Percentiles rank a stretch among this genome's conserved stretches.
These are phyloP conservation scores for Rhizoclosmatium globosum DNA, from an alignment of 192 early-diverging fungal species.

Conservation along the genomic window DNA sequence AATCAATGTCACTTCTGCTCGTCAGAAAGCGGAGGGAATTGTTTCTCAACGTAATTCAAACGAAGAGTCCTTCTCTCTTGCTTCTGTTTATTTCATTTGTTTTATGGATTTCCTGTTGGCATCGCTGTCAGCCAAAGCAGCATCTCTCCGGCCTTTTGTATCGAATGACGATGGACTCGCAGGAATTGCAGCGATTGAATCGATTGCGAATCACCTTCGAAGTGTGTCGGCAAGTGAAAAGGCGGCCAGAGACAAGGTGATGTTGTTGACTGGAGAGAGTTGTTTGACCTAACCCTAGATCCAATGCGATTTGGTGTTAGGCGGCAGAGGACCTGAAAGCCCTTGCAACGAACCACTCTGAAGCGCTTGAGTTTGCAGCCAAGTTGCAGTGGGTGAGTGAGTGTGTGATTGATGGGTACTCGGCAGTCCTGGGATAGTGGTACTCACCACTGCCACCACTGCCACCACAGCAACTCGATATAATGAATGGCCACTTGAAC, in stretches of 20 bases:
- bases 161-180: not conserved
- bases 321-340: not conserved
- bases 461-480: slow-evolving; percentile 1
- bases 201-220: not conserved
- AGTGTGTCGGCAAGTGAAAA: not conserved
- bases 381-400: not conserved
- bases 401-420: not conserved
- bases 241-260: not conserved
- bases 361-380: not conserved
- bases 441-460: not conserved
- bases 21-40: too few relatives aligned
- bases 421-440: too few relatives aligned
- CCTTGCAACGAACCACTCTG: not conserved
- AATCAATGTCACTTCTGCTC: too few relatives aligned
- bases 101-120: not conserved
- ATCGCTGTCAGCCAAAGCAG: not conserved
- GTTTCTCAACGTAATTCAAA: too few relatives aligned
- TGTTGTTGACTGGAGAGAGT: too few relatives aligned
- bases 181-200: not conserved
- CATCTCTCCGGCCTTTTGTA: not conserved
- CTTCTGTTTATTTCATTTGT: too few relatives aligned
- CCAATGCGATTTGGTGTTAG: not conserved
- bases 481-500: not conserved
- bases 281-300: not conserved
- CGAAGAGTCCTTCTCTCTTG: too few relatives aligned